phyloP scores from a whole-genome alignment of 2,329 filamentous ascomycete genomes.

The Neonectria punicea region DNA sequence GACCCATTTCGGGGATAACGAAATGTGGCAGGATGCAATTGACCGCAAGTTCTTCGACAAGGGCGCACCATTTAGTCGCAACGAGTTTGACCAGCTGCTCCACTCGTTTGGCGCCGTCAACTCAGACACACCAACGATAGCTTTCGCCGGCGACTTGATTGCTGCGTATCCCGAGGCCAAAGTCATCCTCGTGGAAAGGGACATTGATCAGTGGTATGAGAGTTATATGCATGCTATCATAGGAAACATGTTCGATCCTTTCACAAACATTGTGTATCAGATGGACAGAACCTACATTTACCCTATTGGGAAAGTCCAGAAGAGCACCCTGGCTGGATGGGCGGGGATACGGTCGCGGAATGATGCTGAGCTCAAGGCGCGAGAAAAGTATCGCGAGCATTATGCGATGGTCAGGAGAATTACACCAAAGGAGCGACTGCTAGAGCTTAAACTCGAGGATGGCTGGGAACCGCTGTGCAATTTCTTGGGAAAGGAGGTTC shows the following conservation, averaged over 20 bases:
- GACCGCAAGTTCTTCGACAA: slow-evolving; percentile 32
- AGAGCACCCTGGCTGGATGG: slow-evolving; percentile 15
- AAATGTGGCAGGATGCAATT: slow-evolving; percentile 38
- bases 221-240: slow-evolving; percentile 23
- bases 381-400: slow-evolving; percentile 16
- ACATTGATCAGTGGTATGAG: slow-evolving; percentile 19
- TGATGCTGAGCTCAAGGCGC: slow-evolving; percentile 12
- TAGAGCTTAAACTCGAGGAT: slow-evolving; percentile 48
- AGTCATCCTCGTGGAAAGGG: slow-evolving; percentile 14
- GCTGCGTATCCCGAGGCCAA: slow-evolving; percentile 22
- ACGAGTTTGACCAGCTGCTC: slow-evolving; percentile 34
- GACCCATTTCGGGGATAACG: slow-evolving; percentile 34
- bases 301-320: slow-evolving; percentile 10
- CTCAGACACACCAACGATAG: slow-evolving; percentile 50
- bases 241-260: slow-evolving; percentile 11
- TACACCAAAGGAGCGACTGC: slow-evolving; percentile 13
- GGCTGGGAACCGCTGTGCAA: slow-evolving; percentile 51
- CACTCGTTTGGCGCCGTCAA: slow-evolving; percentile 48
- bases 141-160: slow-evolving; percentile 27
- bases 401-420: slow-evolving; percentile 6
- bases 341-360: slow-evolving; percentile 3
- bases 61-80: slow-evolving; percentile 26
- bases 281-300: slow-evolving; percentile 7
- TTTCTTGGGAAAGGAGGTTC: slow-evolving; percentile 49
- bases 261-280: slow-evolving; percentile 11